Conservation (phyloP, 352 stramenopile genomes). For the Pythium chondricola region DNA sequence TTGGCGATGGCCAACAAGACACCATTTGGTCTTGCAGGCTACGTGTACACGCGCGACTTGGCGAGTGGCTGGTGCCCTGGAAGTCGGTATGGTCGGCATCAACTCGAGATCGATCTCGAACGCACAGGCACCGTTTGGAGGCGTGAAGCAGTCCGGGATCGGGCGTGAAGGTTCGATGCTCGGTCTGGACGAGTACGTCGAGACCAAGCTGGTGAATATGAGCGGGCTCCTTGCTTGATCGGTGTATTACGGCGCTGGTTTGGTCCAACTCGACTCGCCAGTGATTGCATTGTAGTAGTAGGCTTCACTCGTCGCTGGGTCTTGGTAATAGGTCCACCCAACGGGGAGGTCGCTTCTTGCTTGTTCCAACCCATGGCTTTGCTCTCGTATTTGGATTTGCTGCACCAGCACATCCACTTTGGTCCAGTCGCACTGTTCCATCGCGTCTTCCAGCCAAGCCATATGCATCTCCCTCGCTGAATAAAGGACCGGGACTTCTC, state of each 20-base stretch:
- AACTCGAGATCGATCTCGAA: slow-evolving; percentile 90
- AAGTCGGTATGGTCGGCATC: slow-evolving; percentile 93
- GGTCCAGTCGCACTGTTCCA: slow-evolving; percentile 48
- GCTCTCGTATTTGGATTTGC: slow-evolving; percentile 62
- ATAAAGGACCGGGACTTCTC: slow-evolving; percentile 42
- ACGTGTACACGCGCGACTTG: slow-evolving; percentile 93
- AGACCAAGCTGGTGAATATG: slow-evolving; percentile 95
- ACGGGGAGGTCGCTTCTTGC: neutral
- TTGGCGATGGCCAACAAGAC: slow-evolving; percentile 92
- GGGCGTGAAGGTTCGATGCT: slow-evolving; percentile 86
- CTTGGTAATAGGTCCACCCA: slow-evolving; percentile 10
- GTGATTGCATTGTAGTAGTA: slow-evolving; percentile 41
- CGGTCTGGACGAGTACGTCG: slow-evolving; percentile 93
- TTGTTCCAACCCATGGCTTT: slow-evolving; percentile 34
- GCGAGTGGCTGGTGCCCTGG: slow-evolving; percentile 82
- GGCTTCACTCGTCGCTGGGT: slow-evolving; percentile 6
- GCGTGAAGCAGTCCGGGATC: slow-evolving; percentile 86
- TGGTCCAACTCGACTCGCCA: slow-evolving; percentile 32
- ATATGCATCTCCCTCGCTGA: slow-evolving; percentile 52
- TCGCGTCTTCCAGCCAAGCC: slow-evolving; percentile 60
- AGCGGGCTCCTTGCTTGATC: slow-evolving; percentile 32
- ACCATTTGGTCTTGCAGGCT: slow-evolving; percentile 88
- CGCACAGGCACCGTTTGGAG: slow-evolving; percentile 87
- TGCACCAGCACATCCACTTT: slow-evolving; percentile 67
- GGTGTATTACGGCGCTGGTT: neutral